Conservation (phyloP, 106 monocot species). For the Dendrobium huoshanense region DNA sequence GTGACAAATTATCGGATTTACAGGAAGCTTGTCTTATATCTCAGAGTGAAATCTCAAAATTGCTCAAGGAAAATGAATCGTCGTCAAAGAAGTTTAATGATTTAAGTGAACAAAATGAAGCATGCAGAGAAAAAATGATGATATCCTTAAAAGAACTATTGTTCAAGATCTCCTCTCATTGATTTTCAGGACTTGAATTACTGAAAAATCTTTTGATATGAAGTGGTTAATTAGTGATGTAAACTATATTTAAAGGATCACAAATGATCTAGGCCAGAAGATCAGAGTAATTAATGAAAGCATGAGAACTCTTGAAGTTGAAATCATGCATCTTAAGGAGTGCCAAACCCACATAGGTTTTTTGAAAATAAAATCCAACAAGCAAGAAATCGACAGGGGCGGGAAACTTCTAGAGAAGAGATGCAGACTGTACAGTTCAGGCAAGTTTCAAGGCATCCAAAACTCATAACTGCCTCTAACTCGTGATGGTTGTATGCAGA, state of each 20-base stretch:
- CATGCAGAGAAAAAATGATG: slow-evolving; percentile 30
- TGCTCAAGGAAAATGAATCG: slow-evolving; percentile 19
- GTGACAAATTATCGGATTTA: slow-evolving; percentile 20
- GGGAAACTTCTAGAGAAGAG: slow-evolving; percentile 11
- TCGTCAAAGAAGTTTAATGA: slow-evolving; percentile 18
- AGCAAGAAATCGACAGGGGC: slow-evolving; percentile 17
- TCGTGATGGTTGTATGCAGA: slow-evolving; percentile 9
- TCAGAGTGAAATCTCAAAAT: slow-evolving; percentile 24
- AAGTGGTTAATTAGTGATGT: slow-evolving; percentile 22
- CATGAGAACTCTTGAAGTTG: slow-evolving; percentile 16
- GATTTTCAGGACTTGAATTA: slow-evolving; percentile 26
- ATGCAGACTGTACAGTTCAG: neutral
- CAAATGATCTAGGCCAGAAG: slow-evolving; percentile 24
- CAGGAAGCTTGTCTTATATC: slow-evolving; percentile 17
- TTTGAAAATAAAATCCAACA: slow-evolving; percentile 15
- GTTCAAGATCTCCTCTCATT: slow-evolving; percentile 32
- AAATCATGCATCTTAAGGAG: slow-evolving; percentile 29
- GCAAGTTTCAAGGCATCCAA: slow-evolving; percentile 12
- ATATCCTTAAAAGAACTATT: slow-evolving; percentile 23
- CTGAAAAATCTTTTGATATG: slow-evolving; percentile 30
- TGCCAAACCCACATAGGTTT: neutral
- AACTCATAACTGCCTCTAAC: slow-evolving; percentile 14
- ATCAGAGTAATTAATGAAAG: slow-evolving; percentile 25
- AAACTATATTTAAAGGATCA: slow-evolving; percentile 6
- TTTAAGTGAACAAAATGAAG: slow-evolving; percentile 19